Base-by-base conservation (phyloP, 78 protist species). In the Anaeramoeba flamelloides region DNA sequence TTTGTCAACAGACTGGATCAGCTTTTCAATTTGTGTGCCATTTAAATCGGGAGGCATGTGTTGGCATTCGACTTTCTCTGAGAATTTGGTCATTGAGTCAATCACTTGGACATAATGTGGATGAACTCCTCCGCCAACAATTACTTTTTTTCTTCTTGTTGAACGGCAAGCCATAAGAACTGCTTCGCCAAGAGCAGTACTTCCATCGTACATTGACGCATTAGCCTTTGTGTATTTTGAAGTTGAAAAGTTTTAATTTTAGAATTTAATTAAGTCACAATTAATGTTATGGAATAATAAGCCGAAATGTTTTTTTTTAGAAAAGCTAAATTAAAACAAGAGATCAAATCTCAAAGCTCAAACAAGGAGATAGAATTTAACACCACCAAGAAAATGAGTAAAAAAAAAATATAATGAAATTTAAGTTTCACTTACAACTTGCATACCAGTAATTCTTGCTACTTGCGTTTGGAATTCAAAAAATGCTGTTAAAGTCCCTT, bases 131-230 rank as follows among this genome's bases (percentile, higher is more conserved):
- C 77, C 77, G 33, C 31, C 39, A 8, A 82, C 3, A 32, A 82
- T 3, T 36, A 82, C 85, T 3, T 82, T 75, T 38, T 37, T 3
- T 34, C 53, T 38, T 17, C 64, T 1, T 36, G 85, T 39, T 37
- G 41, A 8, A 75, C 85, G 85, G 65, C 0, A 8, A 75, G 85
- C 85, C 80, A 82, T 37, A 75, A 39, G 53, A 2, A 41, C 8
- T 36, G 85, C 85, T 76, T 82, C 85, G 65, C 77, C 79, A 3
- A 39, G 32, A 38, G 80, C 53, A 30, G 85, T 82, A 76, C 2
- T n/a, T 3, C 80, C 85, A 40, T 82, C 85, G 79, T 82, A 82
- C 85, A 82, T 82, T 34, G 79, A 75, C 38, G 85, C 85, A 32
- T 82, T 82, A 69, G 80, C 2, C 39, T 53, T n/a, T n/a, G n/a